phyloP scores from a whole-genome alignment of 2,329 filamentous ascomycete species.

The Hansfordia pulvinata region DNA sequence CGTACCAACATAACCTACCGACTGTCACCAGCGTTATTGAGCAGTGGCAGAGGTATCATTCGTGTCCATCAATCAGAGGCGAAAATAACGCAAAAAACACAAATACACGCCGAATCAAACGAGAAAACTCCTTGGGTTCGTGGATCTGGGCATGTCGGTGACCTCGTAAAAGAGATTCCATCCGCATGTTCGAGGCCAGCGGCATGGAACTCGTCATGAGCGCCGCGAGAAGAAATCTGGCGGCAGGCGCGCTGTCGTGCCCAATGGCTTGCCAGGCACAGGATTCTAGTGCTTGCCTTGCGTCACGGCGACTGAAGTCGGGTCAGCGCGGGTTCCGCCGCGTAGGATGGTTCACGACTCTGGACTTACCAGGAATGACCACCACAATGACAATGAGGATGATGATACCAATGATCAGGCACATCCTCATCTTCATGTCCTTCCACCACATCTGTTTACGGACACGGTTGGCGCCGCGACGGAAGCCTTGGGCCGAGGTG shows the following conservation, averaged over 20 bases:
- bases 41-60: neutral
- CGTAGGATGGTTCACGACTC: neutral
- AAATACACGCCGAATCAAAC: slow-evolving; percentile 1
- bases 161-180: neutral
- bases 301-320: slow-evolving; percentile 19
- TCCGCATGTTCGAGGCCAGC: neutral
- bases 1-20: too few species aligned
- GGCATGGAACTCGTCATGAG: neutral
- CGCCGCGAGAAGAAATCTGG: neutral
- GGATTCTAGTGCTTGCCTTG: slow-evolving; percentile 4
- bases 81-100: neutral
- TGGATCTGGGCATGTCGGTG: neutral
- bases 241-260: neutral
- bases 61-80: too few species aligned
- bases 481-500: slow-evolving; percentile 86
- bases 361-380: slow-evolving; percentile 66
- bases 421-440: slow-evolving; percentile 99
- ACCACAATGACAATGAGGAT: slow-evolving; percentile 89
- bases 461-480: slow-evolving; percentile 88
- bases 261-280: neutral
- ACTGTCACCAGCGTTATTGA: too few species aligned
- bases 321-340: neutral
- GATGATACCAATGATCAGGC: slow-evolving; percentile 81
- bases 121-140: slow-evolving; percentile 1
- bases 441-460: slow-evolving; percentile 99